These are phyloP conservation scores for Monosporascus sp. DNA, from an alignment of 2,329 filamentous ascomycete species.

Conservation along the genomic window DNA sequence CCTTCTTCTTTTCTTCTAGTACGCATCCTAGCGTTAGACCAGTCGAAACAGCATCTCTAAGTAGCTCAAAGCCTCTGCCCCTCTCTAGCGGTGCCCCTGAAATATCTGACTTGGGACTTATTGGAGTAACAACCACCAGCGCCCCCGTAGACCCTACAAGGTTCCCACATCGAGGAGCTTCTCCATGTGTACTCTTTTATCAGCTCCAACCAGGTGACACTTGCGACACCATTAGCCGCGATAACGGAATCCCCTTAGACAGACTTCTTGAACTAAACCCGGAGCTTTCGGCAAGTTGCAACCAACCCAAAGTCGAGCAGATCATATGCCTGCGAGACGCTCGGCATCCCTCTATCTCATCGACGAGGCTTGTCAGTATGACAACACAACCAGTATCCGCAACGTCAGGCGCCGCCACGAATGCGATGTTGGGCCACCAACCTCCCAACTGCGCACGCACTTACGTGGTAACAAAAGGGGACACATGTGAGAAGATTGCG, in stretches of 20 bases:
- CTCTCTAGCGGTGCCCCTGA: no score
- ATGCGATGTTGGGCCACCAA: no score
- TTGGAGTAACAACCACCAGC: no score
- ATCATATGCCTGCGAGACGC: background rate
- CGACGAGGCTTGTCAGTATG: background rate
- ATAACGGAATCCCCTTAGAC: background rate
- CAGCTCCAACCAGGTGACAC: slow-evolving; percentile 10
- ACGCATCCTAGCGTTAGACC: no score
- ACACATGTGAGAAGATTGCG: background rate
- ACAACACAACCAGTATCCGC: background rate
- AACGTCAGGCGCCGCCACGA: background rate
- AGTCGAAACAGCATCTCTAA: no score
- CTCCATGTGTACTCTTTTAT: no score
- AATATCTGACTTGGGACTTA: no score
- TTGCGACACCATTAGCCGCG: slow-evolving; percentile 13
- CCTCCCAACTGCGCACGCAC: background rate
- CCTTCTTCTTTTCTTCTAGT: no score
- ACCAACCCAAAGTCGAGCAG: background rate
- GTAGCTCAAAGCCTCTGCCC: no score
- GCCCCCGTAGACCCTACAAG: no score
- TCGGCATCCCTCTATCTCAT: background rate
- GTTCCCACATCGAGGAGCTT: no score
- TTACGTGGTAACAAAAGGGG: background rate
- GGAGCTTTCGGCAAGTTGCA: background rate
- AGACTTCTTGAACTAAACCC: background rate